phyloP scores from a whole-genome alignment of 148 eudicot genomes.

The Talinum fruticosum region DNA sequence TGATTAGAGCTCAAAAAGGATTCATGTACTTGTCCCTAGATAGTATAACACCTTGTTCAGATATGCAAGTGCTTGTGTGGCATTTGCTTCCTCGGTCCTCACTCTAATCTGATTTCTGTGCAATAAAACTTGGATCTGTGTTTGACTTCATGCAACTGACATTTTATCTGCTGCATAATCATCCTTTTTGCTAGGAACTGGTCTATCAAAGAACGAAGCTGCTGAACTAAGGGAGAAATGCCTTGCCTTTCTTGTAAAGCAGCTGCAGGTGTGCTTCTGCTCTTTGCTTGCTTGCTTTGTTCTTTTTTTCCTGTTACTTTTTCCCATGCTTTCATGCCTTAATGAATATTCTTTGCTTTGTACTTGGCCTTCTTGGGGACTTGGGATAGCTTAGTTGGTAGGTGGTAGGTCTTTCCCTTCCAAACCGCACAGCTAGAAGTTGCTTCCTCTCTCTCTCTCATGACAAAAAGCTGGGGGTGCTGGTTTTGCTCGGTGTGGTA shows the following conservation, averaged over 20 bases:
- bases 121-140: not conserved
- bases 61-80: not conserved
- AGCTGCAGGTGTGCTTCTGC: slow-evolving; percentile 49
- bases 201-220: slow-evolving; percentile 61
- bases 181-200: slow-evolving; percentile 50
- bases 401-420: too few species aligned
- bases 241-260: slow-evolving; percentile 58
- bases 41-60: too few species aligned
- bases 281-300: not conserved
- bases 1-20: too few species aligned
- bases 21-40: too few species aligned
- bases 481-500: too few species aligned
- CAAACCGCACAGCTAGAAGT: too few species aligned
- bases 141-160: not conserved
- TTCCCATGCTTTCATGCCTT: not conserved
- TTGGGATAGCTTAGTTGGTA: too few species aligned
- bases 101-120: not conserved
- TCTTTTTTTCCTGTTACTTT: not conserved
- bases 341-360: too few species aligned
- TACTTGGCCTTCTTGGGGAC: too few species aligned
- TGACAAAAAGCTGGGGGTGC: not conserved
- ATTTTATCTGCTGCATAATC: not conserved
- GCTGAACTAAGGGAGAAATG: slow-evolving; percentile 58
- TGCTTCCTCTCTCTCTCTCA: not conserved
- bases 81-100: not conserved